Evolutionary conservation across 2,329 filamentous ascomycete genomes (phyloP), one percentile per base, ranked within the genome.

Genomic region (Curvularia lunata): DNA sequence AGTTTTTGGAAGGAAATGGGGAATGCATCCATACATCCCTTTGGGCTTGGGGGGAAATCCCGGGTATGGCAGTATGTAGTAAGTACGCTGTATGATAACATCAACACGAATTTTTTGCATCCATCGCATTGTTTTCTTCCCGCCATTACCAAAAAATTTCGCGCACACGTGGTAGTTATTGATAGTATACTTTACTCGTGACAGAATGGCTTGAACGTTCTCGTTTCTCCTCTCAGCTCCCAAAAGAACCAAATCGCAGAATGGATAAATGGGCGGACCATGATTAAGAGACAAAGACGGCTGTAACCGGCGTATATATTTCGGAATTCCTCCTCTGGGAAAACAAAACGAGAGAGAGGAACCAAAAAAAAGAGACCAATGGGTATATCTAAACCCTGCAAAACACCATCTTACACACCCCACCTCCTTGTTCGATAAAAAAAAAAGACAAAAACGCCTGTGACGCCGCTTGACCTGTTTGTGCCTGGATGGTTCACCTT

Each of bases 351-450:
- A 21, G 30, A 6, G 19, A 34, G 9, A 34, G 45, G 6, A 9
- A 48, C 4, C 32, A 6, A 21, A n/a, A 18, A 46, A 25, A 48
- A 13, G 5, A 27, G 5, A 38, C 34, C 47, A 40, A 27, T 27
- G 47, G 47, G 47, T 49, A 49, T 49, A 49, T 49, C 47, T 48
- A 49, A 27, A 49, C 47, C 47, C 47, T 12, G n/a, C 28, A 34
- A 34, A 23, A 23, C 30, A 21, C 30, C 34, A n/a, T 13, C 34
- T 37, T 37, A 37, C 16, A n/a, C 16, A 16, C 2, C 34, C 12
- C 12, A 1, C 16, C 34, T 12, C 5, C 4, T n/a, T 18, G 10
- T 47, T 10, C 12, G 28, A 30, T 19, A 18, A 3, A 19, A 18
- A 25, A 42, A n/a, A 16, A 16, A 34, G 32, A 34, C 9, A 34